A percentile compares a stretch with the other conserved stretches of the same genome.
These are phyloP conservation scores for Irpex rosettiformis DNA, from an alignment of 1,284 basidiomycete species.

Conservation along the genomic window DNA sequence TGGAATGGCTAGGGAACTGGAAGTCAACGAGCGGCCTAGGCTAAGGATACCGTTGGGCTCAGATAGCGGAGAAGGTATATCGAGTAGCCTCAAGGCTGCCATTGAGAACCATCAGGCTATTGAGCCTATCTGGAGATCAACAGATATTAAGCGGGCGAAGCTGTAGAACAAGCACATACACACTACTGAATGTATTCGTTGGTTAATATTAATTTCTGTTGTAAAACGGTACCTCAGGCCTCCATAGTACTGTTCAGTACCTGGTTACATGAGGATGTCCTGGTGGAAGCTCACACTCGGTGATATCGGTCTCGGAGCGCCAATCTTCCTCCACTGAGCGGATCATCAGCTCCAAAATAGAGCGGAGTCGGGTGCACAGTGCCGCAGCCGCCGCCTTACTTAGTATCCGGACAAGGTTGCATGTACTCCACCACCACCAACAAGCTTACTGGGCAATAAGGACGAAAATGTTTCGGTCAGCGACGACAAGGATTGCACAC, in stretches of 20 bases:
- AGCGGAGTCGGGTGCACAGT: not conserved
- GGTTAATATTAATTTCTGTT: not conserved
- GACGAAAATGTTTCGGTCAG: conserved; percentile 63
- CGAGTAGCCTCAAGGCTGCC: conserved; percentile 15
- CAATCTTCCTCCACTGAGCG: not conserved
- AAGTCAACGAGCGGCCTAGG: conserved; percentile 11
- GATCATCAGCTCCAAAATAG: not conserved
- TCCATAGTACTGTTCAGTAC: not conserved
- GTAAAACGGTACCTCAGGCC: not conserved
- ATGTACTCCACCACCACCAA: not conserved
- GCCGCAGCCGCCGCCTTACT: not conserved
- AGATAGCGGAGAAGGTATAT: conserved; percentile 19
- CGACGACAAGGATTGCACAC: conserved; percentile 78
- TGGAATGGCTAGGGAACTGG: conserved; percentile 14
- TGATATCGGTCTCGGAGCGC: not conserved
- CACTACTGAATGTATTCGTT: not conserved
- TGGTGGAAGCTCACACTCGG: not conserved
- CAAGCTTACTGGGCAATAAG: not conserved
- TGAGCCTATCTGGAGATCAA: conserved; percentile 26
- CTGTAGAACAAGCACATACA: not conserved
- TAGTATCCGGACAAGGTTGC: not conserved
- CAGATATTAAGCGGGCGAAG: conserved; percentile 16
- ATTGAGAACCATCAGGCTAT: conserved; percentile 20
- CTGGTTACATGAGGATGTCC: not conserved
- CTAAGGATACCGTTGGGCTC: conserved; percentile 21